Conservation (phyloP, 2,329 filamentous ascomycete genomes). For the Paecilomyces sp. region DNA sequence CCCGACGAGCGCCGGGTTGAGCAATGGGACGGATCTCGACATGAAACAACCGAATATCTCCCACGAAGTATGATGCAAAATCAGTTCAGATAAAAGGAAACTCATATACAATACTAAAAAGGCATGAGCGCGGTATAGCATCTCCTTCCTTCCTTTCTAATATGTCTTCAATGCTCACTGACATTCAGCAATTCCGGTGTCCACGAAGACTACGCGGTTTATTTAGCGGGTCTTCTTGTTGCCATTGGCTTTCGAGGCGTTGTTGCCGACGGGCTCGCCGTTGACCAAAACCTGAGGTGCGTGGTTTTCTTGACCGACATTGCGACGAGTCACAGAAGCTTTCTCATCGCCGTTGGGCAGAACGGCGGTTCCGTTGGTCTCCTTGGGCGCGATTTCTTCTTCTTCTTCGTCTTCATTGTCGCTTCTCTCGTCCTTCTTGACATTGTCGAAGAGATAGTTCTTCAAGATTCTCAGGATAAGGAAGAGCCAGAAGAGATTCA, state of each 20-base stretch:
- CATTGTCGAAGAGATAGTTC: constrained; percentile 34
- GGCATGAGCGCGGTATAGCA: not conserved
- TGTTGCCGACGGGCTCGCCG: constrained; percentile 26
- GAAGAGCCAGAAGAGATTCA: constrained; percentile 42
- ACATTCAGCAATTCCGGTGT: not conserved
- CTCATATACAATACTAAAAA: constrained; percentile 4
- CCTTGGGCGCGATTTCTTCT: constrained; percentile 18
- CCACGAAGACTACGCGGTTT: not conserved
- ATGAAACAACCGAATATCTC: not conserved
- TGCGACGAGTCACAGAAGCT: constrained; percentile 13
- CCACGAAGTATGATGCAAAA: not conserved
- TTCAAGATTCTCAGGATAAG: constrained; percentile 38
- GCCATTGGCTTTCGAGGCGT: constrained; percentile 14
- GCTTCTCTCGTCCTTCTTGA: constrained; percentile 37
- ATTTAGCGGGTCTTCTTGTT: constrained; percentile 14
- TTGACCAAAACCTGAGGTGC: constrained; percentile 32
- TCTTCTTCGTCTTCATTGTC: constrained; percentile 42
- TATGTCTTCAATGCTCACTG: not conserved
- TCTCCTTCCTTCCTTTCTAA: not conserved
- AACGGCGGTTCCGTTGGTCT: constrained; percentile 12
- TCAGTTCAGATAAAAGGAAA: constrained; percentile 1
- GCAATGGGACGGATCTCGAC: not conserved
- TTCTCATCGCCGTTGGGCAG: constrained; percentile 19
- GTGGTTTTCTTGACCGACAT: constrained; percentile 21
- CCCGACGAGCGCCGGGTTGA: not conserved